Evolutionary conservation across 1,284 basidiomycete species (phyloP).

Genomic region (Marasmius sp.): DNA sequence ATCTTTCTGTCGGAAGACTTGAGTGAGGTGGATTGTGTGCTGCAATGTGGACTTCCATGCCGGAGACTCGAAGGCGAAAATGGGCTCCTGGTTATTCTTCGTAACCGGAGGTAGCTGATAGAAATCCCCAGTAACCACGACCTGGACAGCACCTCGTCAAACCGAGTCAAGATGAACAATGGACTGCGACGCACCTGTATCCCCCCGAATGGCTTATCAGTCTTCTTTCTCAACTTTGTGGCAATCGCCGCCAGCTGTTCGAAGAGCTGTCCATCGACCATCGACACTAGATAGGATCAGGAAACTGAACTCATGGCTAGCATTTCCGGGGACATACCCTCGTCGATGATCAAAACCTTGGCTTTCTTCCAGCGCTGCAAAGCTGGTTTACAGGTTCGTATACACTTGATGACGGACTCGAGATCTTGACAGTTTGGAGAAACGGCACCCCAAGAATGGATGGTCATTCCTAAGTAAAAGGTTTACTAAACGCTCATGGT

Average conservation of each 20-base stretch:
- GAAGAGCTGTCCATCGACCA: constrained; percentile 26
- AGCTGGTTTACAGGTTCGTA: constrained; percentile 56
- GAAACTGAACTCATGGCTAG: background rate
- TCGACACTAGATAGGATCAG: constrained; percentile 3
- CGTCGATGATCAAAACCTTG: constrained; percentile 81
- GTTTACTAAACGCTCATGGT: background rate
- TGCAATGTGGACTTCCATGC: constrained; percentile 71
- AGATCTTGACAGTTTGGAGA: constrained; percentile 64
- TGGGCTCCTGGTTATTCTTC: constrained; percentile 23
- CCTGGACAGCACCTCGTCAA: constrained; percentile 43
- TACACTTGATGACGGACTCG: constrained; percentile 52
- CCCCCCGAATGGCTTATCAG: constrained; percentile 15
- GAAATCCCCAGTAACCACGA: constrained; percentile 87
- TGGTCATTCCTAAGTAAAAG: constrained; percentile 47
- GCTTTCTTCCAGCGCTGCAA: constrained; percentile 60
- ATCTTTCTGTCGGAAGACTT: constrained; percentile 71
- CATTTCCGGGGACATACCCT: constrained; percentile 45
- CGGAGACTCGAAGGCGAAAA: constrained; percentile 78
- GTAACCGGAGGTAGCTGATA: constrained; percentile 84
- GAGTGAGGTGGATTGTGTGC: constrained; percentile 70
- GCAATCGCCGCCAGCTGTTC: constrained; percentile 13
- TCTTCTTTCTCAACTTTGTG: constrained; percentile 10
- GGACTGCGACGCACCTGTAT: constrained; percentile 24
- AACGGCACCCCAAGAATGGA: constrained; percentile 82
- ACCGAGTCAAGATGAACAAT: background rate